phyloP scores from a whole-genome alignment of 148 eudicot genomes.

The Fagopyrum tataricum region DNA sequence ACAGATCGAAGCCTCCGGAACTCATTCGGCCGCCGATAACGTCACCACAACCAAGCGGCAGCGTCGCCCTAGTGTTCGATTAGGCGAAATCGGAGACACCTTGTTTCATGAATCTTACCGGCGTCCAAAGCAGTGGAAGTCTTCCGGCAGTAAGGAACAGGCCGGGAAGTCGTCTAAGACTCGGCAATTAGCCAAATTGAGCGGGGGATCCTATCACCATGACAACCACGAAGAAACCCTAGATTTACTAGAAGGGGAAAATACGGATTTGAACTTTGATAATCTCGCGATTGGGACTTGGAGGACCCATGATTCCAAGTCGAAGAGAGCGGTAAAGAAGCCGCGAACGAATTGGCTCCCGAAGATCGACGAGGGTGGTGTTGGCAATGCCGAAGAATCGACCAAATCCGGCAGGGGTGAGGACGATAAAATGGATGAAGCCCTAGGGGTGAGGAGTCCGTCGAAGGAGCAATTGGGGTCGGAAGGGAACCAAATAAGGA shows the following conservation, averaged over 20 bases:
- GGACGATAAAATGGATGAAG: slow-evolving; percentile 13
- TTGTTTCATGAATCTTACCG: slow-evolving; percentile 15
- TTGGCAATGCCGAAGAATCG: slow-evolving; percentile 14
- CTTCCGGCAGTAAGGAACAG: slow-evolving; percentile 10
- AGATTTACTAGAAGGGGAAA: slow-evolving; percentile 15
- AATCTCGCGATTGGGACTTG: slow-evolving; percentile 28
- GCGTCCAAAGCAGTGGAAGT: slow-evolving; percentile 21
- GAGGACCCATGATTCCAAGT: slow-evolving; percentile 26
- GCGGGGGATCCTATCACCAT: background rate
- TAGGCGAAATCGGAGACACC: slow-evolving; percentile 33
- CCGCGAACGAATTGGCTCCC: slow-evolving; percentile 32
- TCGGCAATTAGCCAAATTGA: slow-evolving; percentile 19
- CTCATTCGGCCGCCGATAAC: slow-evolving; percentile 13
- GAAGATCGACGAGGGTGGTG: slow-evolving; percentile 17
- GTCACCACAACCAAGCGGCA: slow-evolving; percentile 25
- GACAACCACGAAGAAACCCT: slow-evolving; percentile 15
- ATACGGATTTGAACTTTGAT: slow-evolving; percentile 19
- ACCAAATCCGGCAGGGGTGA: slow-evolving; percentile 19
- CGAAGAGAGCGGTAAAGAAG: slow-evolving; percentile 24
- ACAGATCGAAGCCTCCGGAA: slow-evolving; percentile 20
- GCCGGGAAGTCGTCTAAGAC: slow-evolving; percentile 21
- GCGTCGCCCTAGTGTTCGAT: slow-evolving; percentile 39
- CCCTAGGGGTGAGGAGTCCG: slow-evolving; percentile 31
- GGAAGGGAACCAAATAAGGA: slow-evolving; percentile 21
- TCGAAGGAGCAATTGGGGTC: slow-evolving; percentile 25